These are phyloP conservation scores for Euphorbia peplus DNA, from an alignment of 345 rosid genomes.

Conservation along the genomic window DNA sequence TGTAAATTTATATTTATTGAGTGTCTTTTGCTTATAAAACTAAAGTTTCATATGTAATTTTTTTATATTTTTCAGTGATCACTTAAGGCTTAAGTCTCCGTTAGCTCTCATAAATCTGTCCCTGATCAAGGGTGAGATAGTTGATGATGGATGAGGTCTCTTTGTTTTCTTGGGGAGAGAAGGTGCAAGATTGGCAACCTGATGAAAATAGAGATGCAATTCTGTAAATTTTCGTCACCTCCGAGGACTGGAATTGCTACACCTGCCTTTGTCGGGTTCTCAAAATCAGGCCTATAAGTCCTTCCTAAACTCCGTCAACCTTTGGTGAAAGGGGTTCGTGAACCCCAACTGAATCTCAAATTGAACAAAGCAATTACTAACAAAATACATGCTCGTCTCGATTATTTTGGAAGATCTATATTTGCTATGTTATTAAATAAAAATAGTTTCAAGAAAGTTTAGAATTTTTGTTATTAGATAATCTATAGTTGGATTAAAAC, in stretches of 20 bases:
- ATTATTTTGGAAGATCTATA: too few relatives aligned
- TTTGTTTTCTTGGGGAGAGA: constrained; percentile 24
- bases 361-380: constrained; percentile 60
- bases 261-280: constrained; percentile 61
- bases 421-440: too few relatives aligned
- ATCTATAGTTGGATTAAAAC: too few relatives aligned
- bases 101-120: too few relatives aligned
- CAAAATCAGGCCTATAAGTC: constrained; percentile 59
- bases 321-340: constrained; percentile 47
- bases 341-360: constrained; percentile 63
- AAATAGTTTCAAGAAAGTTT: too few relatives aligned
- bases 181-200: constrained; percentile 41
- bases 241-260: constrained; percentile 60
- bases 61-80: too few relatives aligned
- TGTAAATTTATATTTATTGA: too few relatives aligned
- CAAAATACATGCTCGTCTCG: too few relatives aligned
- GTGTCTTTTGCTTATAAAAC: too few relatives aligned
- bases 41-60: too few relatives aligned
- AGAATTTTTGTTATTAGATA: too few relatives aligned
- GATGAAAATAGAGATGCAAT: constrained; percentile 47
- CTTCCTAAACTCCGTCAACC: constrained; percentile 67
- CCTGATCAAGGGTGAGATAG: constrained; percentile 37
- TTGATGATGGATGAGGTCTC: constrained; percentile 17
- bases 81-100: too few relatives aligned
- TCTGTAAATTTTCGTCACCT: constrained; percentile 55